phyloP scores from a whole-genome alignment of 495 filamentous ascomycete genomes.

The Diplogelasinospora grovesii region DNA sequence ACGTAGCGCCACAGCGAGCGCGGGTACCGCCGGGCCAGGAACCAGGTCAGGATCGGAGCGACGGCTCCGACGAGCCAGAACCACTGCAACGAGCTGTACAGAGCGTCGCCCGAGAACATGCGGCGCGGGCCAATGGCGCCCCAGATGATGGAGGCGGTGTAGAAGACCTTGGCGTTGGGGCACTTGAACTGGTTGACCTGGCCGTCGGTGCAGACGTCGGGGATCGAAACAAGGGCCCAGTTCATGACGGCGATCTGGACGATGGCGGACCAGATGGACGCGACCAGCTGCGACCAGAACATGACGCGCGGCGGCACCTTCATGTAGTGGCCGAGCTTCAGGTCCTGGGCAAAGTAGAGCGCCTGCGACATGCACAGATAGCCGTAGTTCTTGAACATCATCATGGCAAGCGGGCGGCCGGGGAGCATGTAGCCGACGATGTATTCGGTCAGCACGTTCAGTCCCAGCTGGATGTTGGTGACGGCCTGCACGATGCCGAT shows the following conservation, averaged over 20 bases:
- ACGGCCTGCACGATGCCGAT: conserved; percentile 56
- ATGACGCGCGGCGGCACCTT: conserved; percentile 60
- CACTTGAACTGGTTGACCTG: conserved; percentile 56
- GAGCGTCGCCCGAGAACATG: conserved; percentile 54
- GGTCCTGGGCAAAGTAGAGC: conserved; percentile 40
- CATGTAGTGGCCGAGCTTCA: conserved; percentile 64
- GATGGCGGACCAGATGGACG: conserved; percentile 56
- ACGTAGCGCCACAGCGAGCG: conserved; percentile 50
- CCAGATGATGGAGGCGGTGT: conserved; percentile 50
- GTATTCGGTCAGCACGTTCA: conserved; percentile 65
- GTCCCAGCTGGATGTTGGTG: conserved; percentile 60
- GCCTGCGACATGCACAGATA: conserved; percentile 59
- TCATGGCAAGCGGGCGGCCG: conserved; percentile 59
- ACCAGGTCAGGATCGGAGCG: conserved; percentile 52
- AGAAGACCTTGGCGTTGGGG: conserved; percentile 59
- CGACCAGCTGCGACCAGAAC: conserved; percentile 59
- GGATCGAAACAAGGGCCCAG: conserved; percentile 56
- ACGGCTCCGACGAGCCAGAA: conserved; percentile 63
- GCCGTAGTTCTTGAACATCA: conserved; percentile 63
- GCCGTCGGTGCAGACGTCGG: conserved; percentile 50
- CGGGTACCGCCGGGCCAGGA: conserved; percentile 54
- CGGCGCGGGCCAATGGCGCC: conserved; percentile 46
- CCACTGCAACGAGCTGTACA: conserved; percentile 59
- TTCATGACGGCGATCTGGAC: conserved; percentile 63
- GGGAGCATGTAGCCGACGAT: conserved; percentile 64